Conservation (phyloP, 2,329 filamentous ascomycete species). For the Diaporthe ilicicola region DNA sequence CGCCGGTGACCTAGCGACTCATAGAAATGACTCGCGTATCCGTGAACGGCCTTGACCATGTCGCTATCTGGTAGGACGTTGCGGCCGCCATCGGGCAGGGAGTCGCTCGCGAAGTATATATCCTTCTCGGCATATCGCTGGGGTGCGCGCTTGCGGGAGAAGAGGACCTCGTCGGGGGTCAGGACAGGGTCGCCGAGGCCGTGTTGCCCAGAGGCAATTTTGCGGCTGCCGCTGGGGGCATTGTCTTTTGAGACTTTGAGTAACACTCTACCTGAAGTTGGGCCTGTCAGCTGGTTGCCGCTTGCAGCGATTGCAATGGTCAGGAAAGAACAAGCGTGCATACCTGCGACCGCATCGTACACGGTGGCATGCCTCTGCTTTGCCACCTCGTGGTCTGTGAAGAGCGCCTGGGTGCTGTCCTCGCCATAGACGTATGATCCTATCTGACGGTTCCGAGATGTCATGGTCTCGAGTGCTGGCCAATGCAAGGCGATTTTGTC, state of each 20-base stretch:
- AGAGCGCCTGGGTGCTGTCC: conserved; percentile 34
- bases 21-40: conserved; percentile 75
- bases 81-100: conserved; percentile 57
- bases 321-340: conserved; percentile 33
- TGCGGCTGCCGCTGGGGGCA: conserved; percentile 26
- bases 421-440: conserved; percentile 35
- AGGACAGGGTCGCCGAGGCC: conserved; percentile 49
- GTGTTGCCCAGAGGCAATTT: conserved; percentile 37
- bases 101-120: conserved; percentile 72
- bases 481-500: background rate
- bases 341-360: conserved; percentile 79
- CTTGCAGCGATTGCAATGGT: conserved; percentile 29
- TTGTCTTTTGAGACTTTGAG: conserved; percentile 29
- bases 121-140: conserved; percentile 75
- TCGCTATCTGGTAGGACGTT: conserved; percentile 71
- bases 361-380: conserved; percentile 59
- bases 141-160: conserved; percentile 70
- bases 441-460: conserved; percentile 36
- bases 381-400: conserved; percentile 38
- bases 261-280: conserved; percentile 33
- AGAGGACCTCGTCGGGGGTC: conserved; percentile 76
- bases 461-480: conserved; percentile 34
- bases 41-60: conserved; percentile 73
- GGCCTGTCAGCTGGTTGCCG: conserved; percentile 11
- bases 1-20: conserved; percentile 44